Evolutionary conservation across 345 rosid genomes (phyloP).

Genomic region (Physaria fendleri): DNA sequence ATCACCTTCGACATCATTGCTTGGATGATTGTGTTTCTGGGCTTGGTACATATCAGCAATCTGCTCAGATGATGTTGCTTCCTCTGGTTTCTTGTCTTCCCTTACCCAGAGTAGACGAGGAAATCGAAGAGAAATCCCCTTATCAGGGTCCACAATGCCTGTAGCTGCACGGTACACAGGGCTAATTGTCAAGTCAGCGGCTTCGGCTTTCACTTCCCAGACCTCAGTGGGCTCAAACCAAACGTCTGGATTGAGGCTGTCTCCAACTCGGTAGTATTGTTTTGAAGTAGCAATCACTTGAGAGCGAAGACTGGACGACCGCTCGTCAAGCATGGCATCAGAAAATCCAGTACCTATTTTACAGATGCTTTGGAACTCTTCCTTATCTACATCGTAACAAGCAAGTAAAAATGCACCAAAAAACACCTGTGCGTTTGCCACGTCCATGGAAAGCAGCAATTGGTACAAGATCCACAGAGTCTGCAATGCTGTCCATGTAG

Average conservation of each 20-base stretch:
- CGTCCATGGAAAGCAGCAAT: constrained; percentile 90
- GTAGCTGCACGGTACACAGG: constrained; percentile 78
- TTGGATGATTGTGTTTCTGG: constrained; percentile 69
- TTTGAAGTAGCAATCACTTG: constrained; percentile 67
- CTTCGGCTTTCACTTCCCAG: constrained; percentile 98
- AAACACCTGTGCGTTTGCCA: constrained; percentile 85
- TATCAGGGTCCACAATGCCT: constrained; percentile 60
- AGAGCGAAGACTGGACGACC: no score
- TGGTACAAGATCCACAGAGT: constrained; percentile 87
- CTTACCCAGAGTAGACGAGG: constrained; percentile 76
- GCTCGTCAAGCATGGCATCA: no score
- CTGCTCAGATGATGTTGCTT: constrained; percentile 82
- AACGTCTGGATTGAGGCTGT: constrained; percentile 66
- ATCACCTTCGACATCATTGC: constrained; percentile 50
- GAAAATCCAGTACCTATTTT: constrained; percentile 89
- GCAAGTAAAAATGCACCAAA: constrained; percentile 94
- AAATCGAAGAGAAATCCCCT: constrained; percentile 87
- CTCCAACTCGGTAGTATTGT: constrained; percentile 64
- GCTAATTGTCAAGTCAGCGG: constrained; percentile 87
- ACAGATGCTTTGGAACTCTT: constrained; percentile 85
- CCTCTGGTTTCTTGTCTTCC: constrained; percentile 78
- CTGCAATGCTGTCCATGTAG: constrained; percentile 89
- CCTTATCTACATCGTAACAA: constrained; percentile 62
- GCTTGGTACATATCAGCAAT: constrained; percentile 82
- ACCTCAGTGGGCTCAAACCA: constrained; percentile 93